phyloP scores from a whole-genome alignment of 163 green algal genomes.

The Chlamydomonas reinhardtii region DNA sequence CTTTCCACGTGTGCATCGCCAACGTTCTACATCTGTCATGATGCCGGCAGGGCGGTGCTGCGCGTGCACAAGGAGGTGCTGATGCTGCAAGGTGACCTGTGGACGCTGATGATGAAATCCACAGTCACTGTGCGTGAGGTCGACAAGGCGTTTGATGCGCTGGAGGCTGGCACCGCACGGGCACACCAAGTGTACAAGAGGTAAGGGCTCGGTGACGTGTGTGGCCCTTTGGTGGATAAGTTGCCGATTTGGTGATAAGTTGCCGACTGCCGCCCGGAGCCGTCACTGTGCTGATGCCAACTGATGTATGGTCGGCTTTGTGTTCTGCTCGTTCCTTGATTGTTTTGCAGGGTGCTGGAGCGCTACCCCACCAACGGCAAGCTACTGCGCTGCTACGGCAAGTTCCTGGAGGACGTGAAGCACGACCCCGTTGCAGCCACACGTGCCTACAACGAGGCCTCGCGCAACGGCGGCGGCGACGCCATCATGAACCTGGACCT shows the following conservation, averaged over 20 bases:
- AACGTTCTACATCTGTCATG: background rate
- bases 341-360: constrained; percentile 55
- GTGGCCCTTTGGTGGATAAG: too few species aligned
- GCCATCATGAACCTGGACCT: constrained; percentile 47
- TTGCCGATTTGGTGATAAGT: too few species aligned
- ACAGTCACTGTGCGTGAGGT: constrained; percentile 11
- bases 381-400: constrained; percentile 63
- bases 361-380: constrained; percentile 70
- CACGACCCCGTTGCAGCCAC: constrained; percentile 40
- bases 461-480: constrained; percentile 19
- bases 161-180: background rate
- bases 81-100: constrained; percentile 23
- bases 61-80: constrained; percentile 53
- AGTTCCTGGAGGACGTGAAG: constrained; percentile 55
- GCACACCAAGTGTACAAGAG: constrained; percentile 44
- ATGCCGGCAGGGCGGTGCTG: constrained; percentile 13
- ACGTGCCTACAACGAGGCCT: constrained; percentile 15
- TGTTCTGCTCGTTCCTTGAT: background rate
- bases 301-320: background rate
- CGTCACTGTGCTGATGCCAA: background rate
- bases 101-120: constrained; percentile 24
- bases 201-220: too few species aligned
- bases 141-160: constrained; percentile 10
- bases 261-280: too few species aligned
- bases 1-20: too few species aligned